Conservation (phyloP, 257 asterid genomes). For the Fraxinus anomala region DNA sequence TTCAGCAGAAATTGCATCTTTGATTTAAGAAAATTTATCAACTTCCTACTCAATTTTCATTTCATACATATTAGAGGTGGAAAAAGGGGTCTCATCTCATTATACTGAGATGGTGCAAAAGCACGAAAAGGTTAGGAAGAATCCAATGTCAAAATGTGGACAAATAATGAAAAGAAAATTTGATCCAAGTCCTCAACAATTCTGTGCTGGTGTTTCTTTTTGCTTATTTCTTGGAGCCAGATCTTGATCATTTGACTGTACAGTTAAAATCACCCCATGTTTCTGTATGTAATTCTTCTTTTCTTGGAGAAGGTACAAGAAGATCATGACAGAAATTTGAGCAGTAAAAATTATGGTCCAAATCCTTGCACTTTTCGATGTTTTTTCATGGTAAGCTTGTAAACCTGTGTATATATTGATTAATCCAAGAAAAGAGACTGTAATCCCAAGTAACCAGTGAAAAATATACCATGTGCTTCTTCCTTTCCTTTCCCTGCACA, state of each 20-base stretch:
- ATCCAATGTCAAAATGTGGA: neutral
- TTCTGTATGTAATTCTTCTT: constrained; percentile 66
- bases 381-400: constrained; percentile 66
- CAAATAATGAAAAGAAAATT: neutral
- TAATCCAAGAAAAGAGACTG: constrained; percentile 62
- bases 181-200: constrained; percentile 29
- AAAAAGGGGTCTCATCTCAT: neutral
- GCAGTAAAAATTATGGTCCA: constrained; percentile 67
- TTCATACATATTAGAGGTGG: neutral
- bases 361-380: constrained; percentile 47
- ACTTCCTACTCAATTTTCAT: neutral
- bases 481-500: constrained; percentile 67
- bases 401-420: constrained; percentile 78
- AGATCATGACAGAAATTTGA: constrained; percentile 48
- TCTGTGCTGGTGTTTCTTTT: constrained; percentile 37
- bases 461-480: constrained; percentile 68
- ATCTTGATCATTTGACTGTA: constrained; percentile 70
- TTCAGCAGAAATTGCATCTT: too few relatives aligned
- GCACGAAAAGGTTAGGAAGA: neutral
- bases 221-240: constrained; percentile 40
- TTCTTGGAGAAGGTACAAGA: constrained; percentile 75
- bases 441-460: constrained; percentile 79
- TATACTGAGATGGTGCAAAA: neutral
- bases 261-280: constrained; percentile 48
- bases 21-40: too few relatives aligned